Evolutionary conservation across 805 yeast species (phyloP).

Genomic region (Saturnispora halmiae): DNA sequence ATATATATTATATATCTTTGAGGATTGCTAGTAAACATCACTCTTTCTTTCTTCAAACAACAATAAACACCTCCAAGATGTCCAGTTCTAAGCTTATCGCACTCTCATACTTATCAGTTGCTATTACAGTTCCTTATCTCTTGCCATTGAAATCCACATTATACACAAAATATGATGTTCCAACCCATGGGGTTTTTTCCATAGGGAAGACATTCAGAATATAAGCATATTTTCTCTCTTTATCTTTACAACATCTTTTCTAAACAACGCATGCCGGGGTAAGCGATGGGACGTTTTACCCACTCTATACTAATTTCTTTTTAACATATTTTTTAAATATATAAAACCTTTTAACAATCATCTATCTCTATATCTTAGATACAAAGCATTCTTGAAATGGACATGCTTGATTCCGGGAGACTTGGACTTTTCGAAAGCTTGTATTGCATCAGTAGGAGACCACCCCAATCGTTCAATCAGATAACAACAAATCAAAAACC

Average conservation of each 20-base stretch:
- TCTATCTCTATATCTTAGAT: conserved; percentile 57
- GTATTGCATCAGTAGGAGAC: conserved; percentile 54
- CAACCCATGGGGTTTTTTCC: conserved; percentile 23
- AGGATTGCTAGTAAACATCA: too few relatives aligned
- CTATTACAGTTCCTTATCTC: conserved; percentile 29
- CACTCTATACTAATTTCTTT: too few relatives aligned
- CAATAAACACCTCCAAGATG: too few relatives aligned
- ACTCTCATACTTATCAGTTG: conserved; percentile 26
- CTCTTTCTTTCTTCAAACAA: background rate
- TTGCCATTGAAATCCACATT: conserved; percentile 27
- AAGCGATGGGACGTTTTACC: too few relatives aligned
- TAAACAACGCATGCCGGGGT: too few relatives aligned
- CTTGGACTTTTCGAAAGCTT: conserved; percentile 47
- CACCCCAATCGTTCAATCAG: conserved; percentile 52
- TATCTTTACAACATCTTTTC: too few relatives aligned
- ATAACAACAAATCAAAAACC: conserved; percentile 62
- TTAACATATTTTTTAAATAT: too few relatives aligned
- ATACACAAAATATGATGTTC: conserved; percentile 13
- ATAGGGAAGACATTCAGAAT: conserved; percentile 28
- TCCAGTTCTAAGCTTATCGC: conserved; percentile 18
- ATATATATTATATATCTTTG: too few relatives aligned
- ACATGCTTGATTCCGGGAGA: conserved; percentile 71
- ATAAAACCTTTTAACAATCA: too few relatives aligned
- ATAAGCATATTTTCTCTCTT: conserved; percentile 6
- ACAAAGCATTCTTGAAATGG: conserved; percentile 65